Percentiles rank a stretch among this genome's conserved stretches.
Conservation (phyloP, 2,329 filamentous ascomycete genomes). For the Colletotrichum endophyticum region DNA sequence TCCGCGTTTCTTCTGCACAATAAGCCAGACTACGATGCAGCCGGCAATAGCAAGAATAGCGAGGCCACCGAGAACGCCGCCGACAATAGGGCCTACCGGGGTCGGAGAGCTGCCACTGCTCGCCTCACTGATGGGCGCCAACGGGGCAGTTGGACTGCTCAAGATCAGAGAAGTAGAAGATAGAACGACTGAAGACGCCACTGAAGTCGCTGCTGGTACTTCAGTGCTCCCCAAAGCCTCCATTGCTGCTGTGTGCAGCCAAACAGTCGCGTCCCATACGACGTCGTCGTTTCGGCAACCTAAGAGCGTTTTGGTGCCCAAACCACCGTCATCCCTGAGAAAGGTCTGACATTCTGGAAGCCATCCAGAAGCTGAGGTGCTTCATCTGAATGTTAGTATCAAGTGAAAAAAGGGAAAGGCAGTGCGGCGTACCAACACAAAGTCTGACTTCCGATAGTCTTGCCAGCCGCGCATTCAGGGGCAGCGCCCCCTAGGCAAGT, state of each 20-base stretch:
- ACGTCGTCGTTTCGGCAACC: background rate
- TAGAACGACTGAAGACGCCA: background rate
- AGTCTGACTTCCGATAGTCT: background rate
- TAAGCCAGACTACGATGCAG: background rate
- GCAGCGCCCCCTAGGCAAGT: background rate
- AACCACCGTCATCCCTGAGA: background rate
- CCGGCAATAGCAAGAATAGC: background rate
- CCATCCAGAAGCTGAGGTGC: background rate
- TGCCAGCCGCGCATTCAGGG: background rate
- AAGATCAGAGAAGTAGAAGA: background rate
- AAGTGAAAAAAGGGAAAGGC: background rate
- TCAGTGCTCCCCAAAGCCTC: background rate
- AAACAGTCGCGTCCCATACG: background rate
- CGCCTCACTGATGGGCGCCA: background rate
- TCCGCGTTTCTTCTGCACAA: background rate
- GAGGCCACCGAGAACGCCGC: background rate
- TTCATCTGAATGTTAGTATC: background rate
- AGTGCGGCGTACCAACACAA: slow-evolving; percentile 1
- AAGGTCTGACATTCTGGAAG: slow-evolving; percentile 2
- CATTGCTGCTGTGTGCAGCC: background rate
- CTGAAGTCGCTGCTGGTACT: background rate
- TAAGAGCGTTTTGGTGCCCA: background rate
- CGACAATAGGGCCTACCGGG: background rate
- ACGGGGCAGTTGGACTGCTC: background rate
- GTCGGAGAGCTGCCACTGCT: background rate